phyloP scores from a whole-genome alignment of 208 protist species.

The Phytomonas francai region DNA sequence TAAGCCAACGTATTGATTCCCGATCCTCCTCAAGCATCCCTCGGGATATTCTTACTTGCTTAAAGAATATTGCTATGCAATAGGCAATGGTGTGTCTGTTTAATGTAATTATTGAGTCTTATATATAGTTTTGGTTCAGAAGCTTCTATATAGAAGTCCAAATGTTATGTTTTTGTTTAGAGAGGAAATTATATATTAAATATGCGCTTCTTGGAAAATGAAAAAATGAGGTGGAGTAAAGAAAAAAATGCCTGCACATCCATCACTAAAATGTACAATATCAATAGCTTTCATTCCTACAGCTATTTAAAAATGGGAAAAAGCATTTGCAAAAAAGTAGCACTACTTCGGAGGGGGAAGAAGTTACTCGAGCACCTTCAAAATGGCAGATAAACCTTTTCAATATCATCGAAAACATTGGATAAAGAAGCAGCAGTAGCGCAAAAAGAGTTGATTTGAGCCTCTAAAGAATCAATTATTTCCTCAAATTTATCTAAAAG shows the following conservation, averaged over 20 bases:
- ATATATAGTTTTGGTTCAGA: not conserved
- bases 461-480: not conserved
- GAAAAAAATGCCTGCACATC: not conserved
- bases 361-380: not conserved
- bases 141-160: not conserved
- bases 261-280: conserved; percentile 1
- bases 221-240: not conserved
- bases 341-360: not conserved
- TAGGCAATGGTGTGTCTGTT: not conserved
- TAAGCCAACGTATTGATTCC: conserved; percentile 72
- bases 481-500: conserved; percentile 1
- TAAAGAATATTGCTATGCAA: not conserved
- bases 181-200: not conserved
- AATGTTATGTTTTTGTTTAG: not conserved
- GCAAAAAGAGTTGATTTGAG: not conserved
- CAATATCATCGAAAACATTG: not conserved
- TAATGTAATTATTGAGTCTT: not conserved
- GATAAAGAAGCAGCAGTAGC: not conserved
- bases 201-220: conserved; percentile 7
- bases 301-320: not conserved
- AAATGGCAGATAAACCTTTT: not conserved
- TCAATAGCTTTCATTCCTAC: not conserved
- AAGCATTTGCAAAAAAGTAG: not conserved
- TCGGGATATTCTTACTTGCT: not conserved
- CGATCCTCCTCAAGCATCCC: conserved; percentile 74